Conservation (phyloP, 1,284 basidiomycete genomes). For the Caloboletus inedulis region DNA sequence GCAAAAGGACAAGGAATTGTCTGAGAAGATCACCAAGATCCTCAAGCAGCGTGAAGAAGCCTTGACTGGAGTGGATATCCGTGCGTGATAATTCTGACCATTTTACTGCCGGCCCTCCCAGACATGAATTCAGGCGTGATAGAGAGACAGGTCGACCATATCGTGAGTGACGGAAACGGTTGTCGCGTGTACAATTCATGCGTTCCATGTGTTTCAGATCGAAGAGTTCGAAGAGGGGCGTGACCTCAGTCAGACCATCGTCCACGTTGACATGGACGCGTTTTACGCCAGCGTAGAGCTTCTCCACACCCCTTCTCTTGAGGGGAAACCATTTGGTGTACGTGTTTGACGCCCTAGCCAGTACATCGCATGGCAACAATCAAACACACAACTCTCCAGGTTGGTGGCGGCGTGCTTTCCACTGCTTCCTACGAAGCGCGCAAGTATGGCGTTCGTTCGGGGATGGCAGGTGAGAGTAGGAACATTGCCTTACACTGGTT, state of each 20-base stretch:
- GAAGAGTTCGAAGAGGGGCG: slow-evolving; percentile 72
- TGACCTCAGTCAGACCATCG: slow-evolving; percentile 80
- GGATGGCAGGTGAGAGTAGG: slow-evolving; percentile 73
- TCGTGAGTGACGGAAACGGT: slow-evolving; percentile 19
- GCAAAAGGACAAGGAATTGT: slow-evolving; percentile 77
- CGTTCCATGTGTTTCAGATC: slow-evolving; percentile 45
- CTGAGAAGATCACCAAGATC: slow-evolving; percentile 65
- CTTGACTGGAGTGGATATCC: slow-evolving; percentile 53
- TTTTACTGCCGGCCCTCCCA: not conserved
- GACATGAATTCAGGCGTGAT: slow-evolving; percentile 19
- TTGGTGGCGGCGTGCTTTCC: slow-evolving; percentile 72
- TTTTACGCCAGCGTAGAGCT: slow-evolving; percentile 76
- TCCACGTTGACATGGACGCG: slow-evolving; percentile 88
- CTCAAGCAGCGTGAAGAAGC: slow-evolving; percentile 64
- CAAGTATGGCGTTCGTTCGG: slow-evolving; percentile 83
- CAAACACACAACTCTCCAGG: slow-evolving; percentile 40
- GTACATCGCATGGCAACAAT: not conserved
- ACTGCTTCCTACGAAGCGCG: slow-evolving; percentile 93
- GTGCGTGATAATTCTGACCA: slow-evolving; percentile 41
- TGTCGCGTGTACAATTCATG: slow-evolving; percentile 35
- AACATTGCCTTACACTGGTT: not conserved
- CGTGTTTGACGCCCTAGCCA: slow-evolving; percentile 28
- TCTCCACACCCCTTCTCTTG: slow-evolving; percentile 73
- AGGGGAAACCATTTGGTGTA: slow-evolving; percentile 87
- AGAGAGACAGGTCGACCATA: slow-evolving; percentile 27